phyloP scores from a whole-genome alignment of 2,329 filamentous ascomycete species.

The Grosmannia huntii region DNA sequence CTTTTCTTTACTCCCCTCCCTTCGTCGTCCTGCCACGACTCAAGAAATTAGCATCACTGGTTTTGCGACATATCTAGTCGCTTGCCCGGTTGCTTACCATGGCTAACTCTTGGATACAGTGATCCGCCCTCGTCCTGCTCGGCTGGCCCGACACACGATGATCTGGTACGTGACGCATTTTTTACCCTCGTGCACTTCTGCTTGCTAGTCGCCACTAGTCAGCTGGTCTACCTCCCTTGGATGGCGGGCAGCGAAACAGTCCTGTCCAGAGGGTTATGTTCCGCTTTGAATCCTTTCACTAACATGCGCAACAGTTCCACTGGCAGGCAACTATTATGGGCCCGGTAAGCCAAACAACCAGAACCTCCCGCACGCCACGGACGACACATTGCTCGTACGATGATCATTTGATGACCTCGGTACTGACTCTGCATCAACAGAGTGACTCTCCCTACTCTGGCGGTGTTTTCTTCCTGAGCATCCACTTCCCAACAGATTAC shows the following conservation, averaged over 20 bases:
- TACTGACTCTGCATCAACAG: constrained; percentile 29
- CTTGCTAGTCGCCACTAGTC: too few species aligned
- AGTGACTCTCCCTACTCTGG: constrained; percentile 94
- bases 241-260: background rate
- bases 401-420: background rate
- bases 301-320: constrained; percentile 60
- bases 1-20: constrained; percentile 4
- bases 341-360: constrained; percentile 55
- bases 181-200: background rate
- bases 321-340: constrained; percentile 99
- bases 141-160: constrained; percentile 90
- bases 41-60: background rate
- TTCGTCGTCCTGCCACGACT: background rate
- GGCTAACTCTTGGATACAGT: constrained; percentile 35
- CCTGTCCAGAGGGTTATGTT: background rate
- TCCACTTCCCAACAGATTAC: constrained; percentile 99
- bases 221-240: background rate
- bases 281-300: background rate
- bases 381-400: background rate
- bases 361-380: background rate
- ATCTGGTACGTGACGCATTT: constrained; percentile 61
- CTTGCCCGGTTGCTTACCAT: background rate
- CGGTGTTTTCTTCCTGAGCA: constrained; percentile 97
- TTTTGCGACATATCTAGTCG: background rate
- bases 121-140: constrained; percentile 98